A percentile compares a stretch with the other conserved stretches of the same genome.
Conservation (phyloP, 2,329 filamentous ascomycete genomes). For the Cladosporium sp. region DNA sequence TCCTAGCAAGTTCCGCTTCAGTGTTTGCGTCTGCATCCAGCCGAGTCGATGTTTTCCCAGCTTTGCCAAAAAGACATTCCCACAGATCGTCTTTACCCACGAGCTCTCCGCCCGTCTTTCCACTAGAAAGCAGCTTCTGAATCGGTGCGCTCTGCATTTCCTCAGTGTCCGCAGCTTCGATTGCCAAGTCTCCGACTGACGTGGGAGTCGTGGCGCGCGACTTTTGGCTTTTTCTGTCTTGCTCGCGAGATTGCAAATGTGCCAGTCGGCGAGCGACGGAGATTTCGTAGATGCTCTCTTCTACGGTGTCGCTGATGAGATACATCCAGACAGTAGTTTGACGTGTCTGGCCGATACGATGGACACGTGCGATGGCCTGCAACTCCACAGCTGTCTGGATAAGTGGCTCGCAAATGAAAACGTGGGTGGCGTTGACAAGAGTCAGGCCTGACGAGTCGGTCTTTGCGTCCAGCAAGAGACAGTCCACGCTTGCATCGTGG, state of each 20-base stretch:
- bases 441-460: conserved; percentile 86
- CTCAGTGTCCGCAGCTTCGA: conserved; percentile 80
- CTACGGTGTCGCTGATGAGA: conserved; percentile 82
- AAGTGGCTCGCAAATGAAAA: conserved; percentile 90
- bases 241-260: conserved; percentile 56
- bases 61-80: conserved; percentile 76
- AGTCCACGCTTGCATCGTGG: conserved; percentile 67
- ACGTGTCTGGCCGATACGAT: conserved; percentile 85
- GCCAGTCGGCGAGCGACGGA: conserved; percentile 74
- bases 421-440: conserved; percentile 86
- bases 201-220: conserved; percentile 5
- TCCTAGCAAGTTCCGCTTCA: conserved; percentile 45
- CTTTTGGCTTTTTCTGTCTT: conserved; percentile 12
- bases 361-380: conserved; percentile 90
- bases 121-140: conserved; percentile 65
- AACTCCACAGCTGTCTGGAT: conserved; percentile 91
- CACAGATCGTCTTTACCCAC: conserved; percentile 77
- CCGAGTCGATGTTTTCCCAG: neutral
- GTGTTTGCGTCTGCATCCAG: neutral
- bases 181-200: conserved; percentile 46
- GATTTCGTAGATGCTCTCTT: conserved; percentile 85
- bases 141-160: conserved; percentile 74
- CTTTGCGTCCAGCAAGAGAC: conserved; percentile 84
- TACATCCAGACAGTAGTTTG: conserved; percentile 95
- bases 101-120: conserved; percentile 70